Conservation (phyloP, 163 green algal genomes). For the Chloroidium sp. region DNA sequence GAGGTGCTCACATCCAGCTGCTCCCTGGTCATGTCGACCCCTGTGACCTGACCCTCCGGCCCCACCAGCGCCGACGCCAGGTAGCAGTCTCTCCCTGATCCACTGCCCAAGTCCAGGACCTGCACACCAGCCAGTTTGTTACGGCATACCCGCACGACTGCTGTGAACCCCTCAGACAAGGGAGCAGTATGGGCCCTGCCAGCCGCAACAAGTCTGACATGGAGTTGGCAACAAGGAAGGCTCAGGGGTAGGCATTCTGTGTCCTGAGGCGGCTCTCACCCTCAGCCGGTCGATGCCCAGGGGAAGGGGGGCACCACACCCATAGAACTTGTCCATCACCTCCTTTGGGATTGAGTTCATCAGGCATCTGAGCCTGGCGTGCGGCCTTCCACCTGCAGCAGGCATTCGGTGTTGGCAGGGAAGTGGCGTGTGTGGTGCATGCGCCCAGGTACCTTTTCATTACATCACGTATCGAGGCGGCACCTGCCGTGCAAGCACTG, state of each 20-base stretch:
- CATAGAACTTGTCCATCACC: slow-evolving; percentile 85
- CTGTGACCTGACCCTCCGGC: slow-evolving; percentile 35
- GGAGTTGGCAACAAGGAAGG: too few relatives aligned
- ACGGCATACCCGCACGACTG: neutral
- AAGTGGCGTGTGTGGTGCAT: slow-evolving; percentile 5
- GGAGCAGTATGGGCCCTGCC: neutral
- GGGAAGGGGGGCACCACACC: slow-evolving; percentile 80
- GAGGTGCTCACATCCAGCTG: slow-evolving; percentile 68
- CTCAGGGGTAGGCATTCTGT: too few relatives aligned
- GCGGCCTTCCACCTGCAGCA: slow-evolving; percentile 42
- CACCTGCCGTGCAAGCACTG: slow-evolving; percentile 17
- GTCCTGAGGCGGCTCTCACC: neutral
- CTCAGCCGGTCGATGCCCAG: slow-evolving; percentile 52
- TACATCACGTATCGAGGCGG: neutral
- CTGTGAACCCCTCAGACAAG: neutral
- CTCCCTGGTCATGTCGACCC: slow-evolving; percentile 89
- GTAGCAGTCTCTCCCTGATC: slow-evolving; percentile 89
- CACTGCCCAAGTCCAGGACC: slow-evolving; percentile 87
- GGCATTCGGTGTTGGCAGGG: slow-evolving; percentile 18
- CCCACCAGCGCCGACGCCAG: slow-evolving; percentile 69
- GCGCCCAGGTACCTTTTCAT: neutral
- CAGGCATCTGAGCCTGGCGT: slow-evolving; percentile 30
- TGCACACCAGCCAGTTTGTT: slow-evolving; percentile 34
- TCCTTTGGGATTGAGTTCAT: slow-evolving; percentile 62
- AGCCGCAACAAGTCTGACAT: neutral